phyloP scores from a whole-genome alignment of 2,329 filamentous ascomycete species.

The Ophiocordyceps australis region DNA sequence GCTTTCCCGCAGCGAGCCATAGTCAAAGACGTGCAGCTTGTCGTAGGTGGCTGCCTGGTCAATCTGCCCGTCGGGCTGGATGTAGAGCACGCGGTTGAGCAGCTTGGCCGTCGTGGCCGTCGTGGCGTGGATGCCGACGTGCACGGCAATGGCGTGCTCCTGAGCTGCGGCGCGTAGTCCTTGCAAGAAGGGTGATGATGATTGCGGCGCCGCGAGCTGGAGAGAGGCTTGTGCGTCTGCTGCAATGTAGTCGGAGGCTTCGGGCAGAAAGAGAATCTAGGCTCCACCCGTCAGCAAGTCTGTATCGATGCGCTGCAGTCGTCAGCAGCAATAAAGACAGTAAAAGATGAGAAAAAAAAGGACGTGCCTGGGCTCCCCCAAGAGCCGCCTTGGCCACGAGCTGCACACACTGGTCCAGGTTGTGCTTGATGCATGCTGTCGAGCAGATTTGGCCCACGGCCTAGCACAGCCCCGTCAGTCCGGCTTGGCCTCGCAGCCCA shows the following conservation, averaged over 20 bases:
- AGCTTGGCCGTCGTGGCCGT: conserved; percentile 15
- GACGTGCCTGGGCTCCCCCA: conserved; percentile 55
- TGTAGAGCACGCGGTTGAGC: conserved; percentile 35
- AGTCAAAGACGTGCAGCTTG: conserved; percentile 84
- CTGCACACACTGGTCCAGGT: conserved; percentile 59
- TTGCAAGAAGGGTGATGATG: conserved; percentile 52
- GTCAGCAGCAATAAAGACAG: too few relatives aligned
- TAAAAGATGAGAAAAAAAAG: too few relatives aligned
- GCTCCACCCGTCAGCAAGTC: conserved; percentile 1
- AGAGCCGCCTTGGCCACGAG: conserved; percentile 56
- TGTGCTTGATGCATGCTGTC: conserved; percentile 58
- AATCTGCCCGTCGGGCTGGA: conserved; percentile 23
- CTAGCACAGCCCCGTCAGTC: too few relatives aligned
- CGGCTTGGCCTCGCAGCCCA: too few relatives aligned
- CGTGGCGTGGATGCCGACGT: conserved; percentile 77
- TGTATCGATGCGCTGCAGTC: too few relatives aligned
- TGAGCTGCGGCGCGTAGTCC: conserved; percentile 55
- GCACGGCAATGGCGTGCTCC: conserved; percentile 48
- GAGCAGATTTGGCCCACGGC: conserved; percentile 84
- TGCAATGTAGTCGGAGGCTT: conserved; percentile 81
- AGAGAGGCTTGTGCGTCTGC: conserved; percentile 48
- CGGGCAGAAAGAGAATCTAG: conserved; percentile 73
- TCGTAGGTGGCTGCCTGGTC: conserved; percentile 41
- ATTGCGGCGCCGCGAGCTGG: conserved; percentile 48
- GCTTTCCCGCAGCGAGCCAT: conserved; percentile 28